Evolutionary conservation across 169 alveolate species (phyloP).

Genomic region (Toxoplasma gondii): DNA sequence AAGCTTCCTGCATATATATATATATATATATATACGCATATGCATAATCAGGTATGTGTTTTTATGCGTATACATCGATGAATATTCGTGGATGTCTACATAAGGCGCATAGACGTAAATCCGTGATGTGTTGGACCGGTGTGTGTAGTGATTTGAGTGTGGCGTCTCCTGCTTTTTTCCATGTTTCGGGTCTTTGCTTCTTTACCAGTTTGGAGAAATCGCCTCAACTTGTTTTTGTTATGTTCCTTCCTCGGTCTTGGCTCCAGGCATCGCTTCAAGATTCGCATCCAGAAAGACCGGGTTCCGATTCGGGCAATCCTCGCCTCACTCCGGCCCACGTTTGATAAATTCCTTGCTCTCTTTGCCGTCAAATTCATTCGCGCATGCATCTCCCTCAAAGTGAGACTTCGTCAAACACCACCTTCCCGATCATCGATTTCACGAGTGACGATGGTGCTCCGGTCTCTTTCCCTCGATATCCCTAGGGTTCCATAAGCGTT

Average conservation of each 20-base stretch:
- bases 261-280: slow-evolving; percentile 48
- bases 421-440: too few species aligned
- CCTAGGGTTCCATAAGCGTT: too few species aligned
- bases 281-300: slow-evolving; percentile 23
- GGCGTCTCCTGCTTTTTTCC: neutral
- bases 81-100: too few species aligned
- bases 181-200: neutral
- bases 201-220: neutral
- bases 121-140: neutral
- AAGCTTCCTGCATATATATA: neutral
- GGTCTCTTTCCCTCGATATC: too few species aligned
- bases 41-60: neutral
- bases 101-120: neutral
- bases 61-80: too few species aligned
- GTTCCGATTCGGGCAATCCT: slow-evolving; percentile 36
- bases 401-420: neutral
- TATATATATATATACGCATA: neutral
- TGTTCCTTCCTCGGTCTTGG: neutral
- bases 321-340: slow-evolving; percentile 18
- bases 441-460: too few species aligned
- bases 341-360: slow-evolving; percentile 44
- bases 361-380: slow-evolving; percentile 43
- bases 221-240: neutral
- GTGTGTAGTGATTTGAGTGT: neutral
- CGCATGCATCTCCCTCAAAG: slow-evolving; percentile 48